Evolutionary conservation across 169 alveolate species (phyloP), one percentile per base, ranked within the genome.

Genomic region (Plasmodium inui): DNA sequence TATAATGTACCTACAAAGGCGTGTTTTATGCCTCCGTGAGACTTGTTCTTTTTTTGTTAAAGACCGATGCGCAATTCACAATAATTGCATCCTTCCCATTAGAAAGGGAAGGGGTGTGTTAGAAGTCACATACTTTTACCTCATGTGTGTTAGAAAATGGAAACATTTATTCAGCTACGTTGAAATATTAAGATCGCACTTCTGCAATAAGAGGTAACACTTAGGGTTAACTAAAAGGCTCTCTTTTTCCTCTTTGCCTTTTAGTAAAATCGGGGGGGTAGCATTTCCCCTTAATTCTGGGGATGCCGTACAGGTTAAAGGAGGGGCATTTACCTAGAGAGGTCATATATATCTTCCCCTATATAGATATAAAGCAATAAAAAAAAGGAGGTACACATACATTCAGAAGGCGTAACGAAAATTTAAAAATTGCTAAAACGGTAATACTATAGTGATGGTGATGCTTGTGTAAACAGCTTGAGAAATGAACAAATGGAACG

Each of bases 81-180:
- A 57, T n/a, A 61, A 7, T n/a, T 61, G 74, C 74, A 61, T 19
- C 32, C 14, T 61, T 61, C 74, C 9, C 32, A 46, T 46, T 0
- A n/a, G 37, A 61, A 61, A n/a, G 74, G 74, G 19, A 61, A 61
- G 10, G 10, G 32, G 74, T n/a, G 32, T 61, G 74, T 61, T 61
- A 8, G 74, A 22, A 61, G 74, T 61, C 14, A n/a, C 32, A 61
- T 61, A 17, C 26, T 26, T 61, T 19, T 61, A 14, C 74, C 32
- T 22, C 74, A 61, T 61, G 22, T 61, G 74, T 61, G 74, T 61
- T 61, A 26, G n/a, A 61, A 61, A 61, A 61, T 61, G 74, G 74
- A 14, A 14, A 61, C 32, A 61, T 14, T 61, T 8, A 19, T 26
- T 61, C 74, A 61, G 28, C 74, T 26, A 61, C 34, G 32, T 7